Evolutionary conservation across 2,329 filamentous ascomycete genomes (phyloP), one percentile per base, ranked within the genome.

Genomic region (Tolypocladium tropicale): DNA sequence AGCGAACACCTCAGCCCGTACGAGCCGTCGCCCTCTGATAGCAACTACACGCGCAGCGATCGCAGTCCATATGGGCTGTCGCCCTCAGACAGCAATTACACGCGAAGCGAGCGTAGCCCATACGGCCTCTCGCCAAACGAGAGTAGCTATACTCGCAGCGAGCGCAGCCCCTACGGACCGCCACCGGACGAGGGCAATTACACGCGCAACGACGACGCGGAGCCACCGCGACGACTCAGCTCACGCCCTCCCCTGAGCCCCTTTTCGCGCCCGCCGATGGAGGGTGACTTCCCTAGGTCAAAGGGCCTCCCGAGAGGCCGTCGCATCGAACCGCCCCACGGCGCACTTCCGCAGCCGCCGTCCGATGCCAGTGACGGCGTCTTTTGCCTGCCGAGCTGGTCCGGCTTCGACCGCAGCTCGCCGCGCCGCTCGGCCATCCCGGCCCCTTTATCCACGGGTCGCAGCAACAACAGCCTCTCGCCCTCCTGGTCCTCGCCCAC

Each of bases 261-360:
- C 0, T 66, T 68, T 30, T 58, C 59, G 4, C 62, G 61, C 11
- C 60, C 58, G 4, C 62, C 64, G 0, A 65, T 69, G 43, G 68
- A 68, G 49, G 70, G 70, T 0, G 64, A 68, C 10, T 73, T 72
- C 23, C 69, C 70, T 2, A 52, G 67, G 6, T 64, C 63, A 33
- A 71, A 68, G 10, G 70, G 70, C 1, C 63, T 73, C 14, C 71
- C 70, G 1, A 64, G 71, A 30, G 71, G 71, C 2, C 68, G 71
- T n/a, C 63, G 58, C 10, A 63, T 60, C 1, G 59, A 55, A 23
- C 64, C 63, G 18, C 46, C 46, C 18, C 30, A 5, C 9, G 28
- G 18, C n/a, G 28, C 46, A 2, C 46, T 50, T 2, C 46, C 46
- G 1, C 58, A 58, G 6, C 48, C 53, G 1, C 18, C 59, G 2